A percentile compares a stretch with the other conserved stretches of the same genome.
Conservation (phyloP, 177 flowering plant species). For the Vitis hybrid region DNA sequence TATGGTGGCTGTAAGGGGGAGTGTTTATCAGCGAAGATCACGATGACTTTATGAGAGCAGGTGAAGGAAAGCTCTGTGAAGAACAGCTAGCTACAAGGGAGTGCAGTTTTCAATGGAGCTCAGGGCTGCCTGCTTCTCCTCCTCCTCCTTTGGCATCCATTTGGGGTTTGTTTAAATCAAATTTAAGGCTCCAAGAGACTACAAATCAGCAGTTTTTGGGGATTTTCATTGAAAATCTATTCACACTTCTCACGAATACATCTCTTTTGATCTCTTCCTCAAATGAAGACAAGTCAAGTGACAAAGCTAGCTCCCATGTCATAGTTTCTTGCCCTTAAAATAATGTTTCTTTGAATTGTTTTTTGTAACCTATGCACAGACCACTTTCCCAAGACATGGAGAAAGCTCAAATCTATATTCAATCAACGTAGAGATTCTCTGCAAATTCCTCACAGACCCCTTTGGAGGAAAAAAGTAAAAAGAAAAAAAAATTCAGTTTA, state of each 20-base stretch:
- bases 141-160: background rate
- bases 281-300: conserved; percentile 21
- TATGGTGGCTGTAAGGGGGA: conserved; percentile 34
- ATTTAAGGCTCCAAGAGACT: conserved; percentile 32
- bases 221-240: conserved; percentile 8
- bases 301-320: conserved; percentile 34
- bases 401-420: conserved; percentile 13
- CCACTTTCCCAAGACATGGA: conserved; percentile 7
- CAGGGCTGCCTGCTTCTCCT: too few species aligned
- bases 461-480: background rate
- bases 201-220: conserved; percentile 20
- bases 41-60: conserved; percentile 15
- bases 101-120: conserved; percentile 9
- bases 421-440: conserved; percentile 2
- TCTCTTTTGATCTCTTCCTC: conserved; percentile 9
- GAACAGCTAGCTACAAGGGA: conserved; percentile 5
- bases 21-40: conserved; percentile 21
- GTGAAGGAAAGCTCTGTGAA: conserved; percentile 1
- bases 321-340: conserved; percentile 1
- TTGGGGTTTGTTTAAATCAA: conserved; percentile 4
- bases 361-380: conserved; percentile 14
- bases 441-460: conserved; percentile 8
- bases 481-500: background rate
- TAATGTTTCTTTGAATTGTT: conserved; percentile 17
- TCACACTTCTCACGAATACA: conserved; percentile 7